Conservation (phyloP, 306 rosid genomes). For the Lotus japonicus region DNA sequence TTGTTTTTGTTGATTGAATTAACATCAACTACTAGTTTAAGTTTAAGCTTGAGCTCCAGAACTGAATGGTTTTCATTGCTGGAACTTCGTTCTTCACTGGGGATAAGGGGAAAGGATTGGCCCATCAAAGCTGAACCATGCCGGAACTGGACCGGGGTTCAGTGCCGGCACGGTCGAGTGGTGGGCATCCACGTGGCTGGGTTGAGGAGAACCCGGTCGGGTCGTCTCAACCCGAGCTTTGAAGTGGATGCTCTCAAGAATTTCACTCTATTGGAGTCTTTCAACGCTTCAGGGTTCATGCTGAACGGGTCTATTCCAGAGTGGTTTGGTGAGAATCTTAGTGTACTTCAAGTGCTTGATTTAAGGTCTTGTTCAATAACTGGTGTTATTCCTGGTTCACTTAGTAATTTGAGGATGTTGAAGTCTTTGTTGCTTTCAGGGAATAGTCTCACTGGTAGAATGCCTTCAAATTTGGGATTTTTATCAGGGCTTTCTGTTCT, state of each 20-base stretch:
- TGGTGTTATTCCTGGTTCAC: conserved; percentile 57
- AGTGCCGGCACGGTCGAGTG: conserved; percentile 52
- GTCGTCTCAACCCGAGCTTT: conserved; percentile 40
- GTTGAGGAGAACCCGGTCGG: conserved; percentile 40
- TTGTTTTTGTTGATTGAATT: conserved; percentile 37
- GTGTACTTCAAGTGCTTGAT: conserved; percentile 54
- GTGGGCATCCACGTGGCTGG: conserved; percentile 50
- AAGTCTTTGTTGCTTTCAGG: conserved; percentile 42
- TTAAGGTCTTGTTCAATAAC: conserved; percentile 56
- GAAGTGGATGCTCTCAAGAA: conserved; percentile 58
- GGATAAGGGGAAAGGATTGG: conserved; percentile 70
- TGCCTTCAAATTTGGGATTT: conserved; percentile 51
- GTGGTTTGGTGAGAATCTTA: conserved; percentile 64
- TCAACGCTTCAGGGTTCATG: conserved; percentile 79
- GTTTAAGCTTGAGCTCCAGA: conserved; percentile 35
- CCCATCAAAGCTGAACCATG: conserved; percentile 68
- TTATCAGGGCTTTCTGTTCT: conserved; percentile 42
- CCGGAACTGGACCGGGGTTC: conserved; percentile 57
- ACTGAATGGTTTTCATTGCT: conserved; percentile 53
- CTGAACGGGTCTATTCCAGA: conserved; percentile 83
- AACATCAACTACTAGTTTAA: conserved; percentile 21
- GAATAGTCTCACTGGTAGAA: conserved; percentile 58
- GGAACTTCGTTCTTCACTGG: conserved; percentile 71
- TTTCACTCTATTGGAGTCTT: conserved; percentile 46
- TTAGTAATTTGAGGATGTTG: conserved; percentile 49